Base-by-base conservation (phyloP, 768 basidiomycete genomes). In the Rhodotorula paludigena region DNA sequence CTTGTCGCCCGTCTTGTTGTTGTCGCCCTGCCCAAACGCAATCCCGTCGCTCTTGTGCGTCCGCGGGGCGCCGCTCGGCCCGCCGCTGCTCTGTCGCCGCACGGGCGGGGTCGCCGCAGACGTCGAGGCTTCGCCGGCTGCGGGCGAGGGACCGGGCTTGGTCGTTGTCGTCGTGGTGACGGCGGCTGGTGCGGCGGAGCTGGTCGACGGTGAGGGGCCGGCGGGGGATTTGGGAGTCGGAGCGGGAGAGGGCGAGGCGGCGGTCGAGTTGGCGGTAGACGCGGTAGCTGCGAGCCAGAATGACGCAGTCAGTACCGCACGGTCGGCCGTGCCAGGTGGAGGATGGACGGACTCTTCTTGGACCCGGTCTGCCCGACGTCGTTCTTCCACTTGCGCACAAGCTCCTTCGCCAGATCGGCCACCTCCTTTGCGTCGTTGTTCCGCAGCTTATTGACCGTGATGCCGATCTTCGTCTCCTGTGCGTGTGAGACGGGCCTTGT, bases 391-490 rank as follows among this genome's bases (percentile, higher is more conserved):
- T 74, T 88, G 79, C 86, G 89, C 56, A 96, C 92, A 52, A 93
- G 81, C 72, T 91, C 90, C 78, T 93, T 94, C 25, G 92, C 90
- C 11, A 89, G 80, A 71, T 90, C 88, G 14, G 89, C 78, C 15
- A 96, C 86, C 18, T 86, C 83, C 74, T 87, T 89, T 20, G 83
- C 80, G 1, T 83, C 80, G 78, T 92, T 87, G 38, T 83, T 82
- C 54, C 92, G 85, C 25, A 93, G 83, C 80, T 93, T 93, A 59
- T 91, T 90, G 5, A 96, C 90, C 0, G 90, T 89, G n/a, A 94
- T 80, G 56, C 92, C 92, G 7, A 87, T 88, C 78, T 89, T 92
- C 78, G 90, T 92, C 79, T 93, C 91, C 92, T 93, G 64, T n/a
- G 28, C 14, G 14, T 3, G 32, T 3, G 23, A 3, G 12, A n/a